Percentiles rank a stretch among this genome's conserved stretches.
These are phyloP conservation scores for Metschnikowia sp. DNA, from an alignment of 805 yeast genomes.

Conservation along the genomic window DNA sequence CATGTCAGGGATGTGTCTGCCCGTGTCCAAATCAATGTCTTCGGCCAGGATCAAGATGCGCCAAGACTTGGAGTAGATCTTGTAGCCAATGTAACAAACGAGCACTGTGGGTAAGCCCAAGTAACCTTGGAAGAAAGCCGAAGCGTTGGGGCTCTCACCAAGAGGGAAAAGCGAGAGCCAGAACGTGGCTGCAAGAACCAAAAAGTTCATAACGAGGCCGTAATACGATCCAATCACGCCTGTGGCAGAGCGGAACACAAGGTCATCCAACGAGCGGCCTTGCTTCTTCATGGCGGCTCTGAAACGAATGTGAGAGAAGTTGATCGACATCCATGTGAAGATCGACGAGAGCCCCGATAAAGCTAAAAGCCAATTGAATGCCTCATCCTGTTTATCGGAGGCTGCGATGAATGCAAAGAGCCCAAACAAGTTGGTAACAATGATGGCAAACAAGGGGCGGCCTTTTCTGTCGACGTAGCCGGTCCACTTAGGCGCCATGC, in stretches of 20 bases:
- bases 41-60: conserved; percentile 18
- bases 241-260: conserved; percentile 53
- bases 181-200: conserved; percentile 26
- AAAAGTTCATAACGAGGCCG: conserved; percentile 21
- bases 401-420: conserved; percentile 41
- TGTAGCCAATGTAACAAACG: conserved; percentile 24
- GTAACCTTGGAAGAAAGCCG: conserved; percentile 26
- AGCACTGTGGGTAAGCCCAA: conserved; percentile 24
- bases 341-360: conserved; percentile 41
- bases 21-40: conserved; percentile 26
- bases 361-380: conserved; percentile 41
- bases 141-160: conserved; percentile 21
- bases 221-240: conserved; percentile 33
- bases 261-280: conserved; percentile 43
- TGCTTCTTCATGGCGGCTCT: conserved; percentile 38
- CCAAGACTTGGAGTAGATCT: conserved; percentile 20
- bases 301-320: conserved; percentile 40
- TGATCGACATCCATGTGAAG: conserved; percentile 43
- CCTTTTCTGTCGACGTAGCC: conserved; percentile 38
- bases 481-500: conserved; percentile 36
- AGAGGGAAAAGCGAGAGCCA: conserved; percentile 28
- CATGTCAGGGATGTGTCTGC: conserved; percentile 23
- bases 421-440: conserved; percentile 31
- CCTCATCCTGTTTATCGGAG: conserved; percentile 34
- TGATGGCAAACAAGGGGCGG: conserved; percentile 38